phyloP scores from a whole-genome alignment of 176 grass and related monocot species.

The Phyllostachys edulis region DNA sequence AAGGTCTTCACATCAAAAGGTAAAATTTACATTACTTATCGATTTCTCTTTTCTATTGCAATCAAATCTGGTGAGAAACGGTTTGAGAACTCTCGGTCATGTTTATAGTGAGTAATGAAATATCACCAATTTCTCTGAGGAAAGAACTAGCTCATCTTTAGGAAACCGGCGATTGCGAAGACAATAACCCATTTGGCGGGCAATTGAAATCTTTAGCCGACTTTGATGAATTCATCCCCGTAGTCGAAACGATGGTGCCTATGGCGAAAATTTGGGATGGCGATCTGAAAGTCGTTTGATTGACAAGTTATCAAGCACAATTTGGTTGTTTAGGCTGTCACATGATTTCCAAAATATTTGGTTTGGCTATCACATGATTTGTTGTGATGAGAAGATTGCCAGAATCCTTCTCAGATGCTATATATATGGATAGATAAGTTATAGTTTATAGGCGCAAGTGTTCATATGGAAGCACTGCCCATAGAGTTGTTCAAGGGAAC shows the following conservation, averaged over 20 bases:
- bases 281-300: slow-evolving; percentile 28
- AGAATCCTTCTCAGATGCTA: slow-evolving; percentile 24
- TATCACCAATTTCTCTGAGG: slow-evolving; percentile 43
- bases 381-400: slow-evolving; percentile 10
- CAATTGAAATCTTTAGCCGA: slow-evolving; percentile 66
- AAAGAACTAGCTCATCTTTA: slow-evolving; percentile 53
- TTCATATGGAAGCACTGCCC: no score
- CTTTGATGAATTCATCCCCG: slow-evolving; percentile 61
- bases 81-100: neutral
- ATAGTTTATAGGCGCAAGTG: slow-evolving; percentile 36
- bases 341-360: slow-evolving; percentile 3
- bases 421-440: slow-evolving; percentile 22
- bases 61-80: neutral
- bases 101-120: slow-evolving; percentile 17
- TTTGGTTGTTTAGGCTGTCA: slow-evolving; percentile 41
- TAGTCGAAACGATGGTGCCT: slow-evolving; percentile 21
- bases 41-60: neutral
- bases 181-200: slow-evolving; percentile 73
- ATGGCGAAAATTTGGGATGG: slow-evolving; percentile 36
- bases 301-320: slow-evolving; percentile 27
- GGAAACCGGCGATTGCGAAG: slow-evolving; percentile 77
- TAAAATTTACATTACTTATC: slow-evolving; percentile 19
- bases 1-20: slow-evolving; percentile 58
- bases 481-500: slow-evolving; percentile 13
- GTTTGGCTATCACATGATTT: slow-evolving; percentile 17